Conservation (phyloP, 2,329 filamentous ascomycete species). For the Pseudocercospora fuligena region DNA sequence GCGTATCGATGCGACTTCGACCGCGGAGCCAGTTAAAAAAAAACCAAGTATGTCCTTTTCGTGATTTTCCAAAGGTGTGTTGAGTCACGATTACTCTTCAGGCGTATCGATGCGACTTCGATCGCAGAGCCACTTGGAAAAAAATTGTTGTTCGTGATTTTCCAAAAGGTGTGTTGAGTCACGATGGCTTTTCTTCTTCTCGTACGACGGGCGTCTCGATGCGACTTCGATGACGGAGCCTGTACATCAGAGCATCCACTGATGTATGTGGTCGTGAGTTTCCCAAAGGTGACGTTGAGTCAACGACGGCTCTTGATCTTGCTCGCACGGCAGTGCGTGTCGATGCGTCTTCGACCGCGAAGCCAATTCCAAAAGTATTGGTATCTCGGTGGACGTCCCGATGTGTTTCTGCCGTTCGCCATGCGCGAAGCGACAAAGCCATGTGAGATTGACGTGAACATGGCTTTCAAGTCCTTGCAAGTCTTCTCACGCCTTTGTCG, state of each 20-base stretch:
- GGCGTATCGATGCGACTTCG: no score
- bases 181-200: background rate
- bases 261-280: background rate
- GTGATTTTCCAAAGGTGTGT: no score
- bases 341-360: background rate
- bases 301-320: background rate
- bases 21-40: background rate
- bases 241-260: background rate
- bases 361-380: background rate
- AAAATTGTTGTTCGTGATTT: background rate
- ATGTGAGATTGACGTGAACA: background rate
- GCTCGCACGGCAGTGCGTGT: background rate
- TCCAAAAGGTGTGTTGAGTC: background rate
- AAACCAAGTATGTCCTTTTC: no score
- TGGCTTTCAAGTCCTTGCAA: background rate
- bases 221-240: slow-evolving; percentile 3
- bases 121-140: no score
- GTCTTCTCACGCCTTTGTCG: background rate
- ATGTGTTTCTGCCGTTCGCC: background rate
- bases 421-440: background rate
- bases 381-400: background rate
- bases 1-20: slow-evolving; percentile 5
- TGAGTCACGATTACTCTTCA: no score
- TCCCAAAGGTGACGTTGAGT: background rate
- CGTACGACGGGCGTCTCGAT: background rate